Base-by-base conservation (phyloP, 2,329 filamentous ascomycete species). In the Beauveria asiatica region DNA sequence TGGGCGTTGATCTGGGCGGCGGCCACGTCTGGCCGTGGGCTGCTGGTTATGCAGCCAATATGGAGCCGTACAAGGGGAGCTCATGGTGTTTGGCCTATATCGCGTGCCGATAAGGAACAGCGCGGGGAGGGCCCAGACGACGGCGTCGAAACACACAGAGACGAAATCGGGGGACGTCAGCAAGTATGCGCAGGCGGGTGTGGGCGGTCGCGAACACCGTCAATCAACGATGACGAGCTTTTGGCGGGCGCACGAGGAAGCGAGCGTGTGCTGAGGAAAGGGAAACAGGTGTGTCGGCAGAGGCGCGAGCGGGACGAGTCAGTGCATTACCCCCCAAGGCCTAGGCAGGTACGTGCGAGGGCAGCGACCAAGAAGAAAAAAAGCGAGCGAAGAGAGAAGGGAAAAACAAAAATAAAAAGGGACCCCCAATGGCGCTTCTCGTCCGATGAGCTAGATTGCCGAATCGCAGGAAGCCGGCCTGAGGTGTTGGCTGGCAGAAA, bases 11-110 rank as follows among this genome's bases (percentile, higher is more conserved):
- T 37, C 4, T 21, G 46, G 33, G 8, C 17, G 33, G 8, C 17
- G 17, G 6, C 33, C 33, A 21, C 1, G n/a, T 10, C 23, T 10
- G n/a, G 46, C 17, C 4, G 54, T 41, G 49, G 49, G 33, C 33
- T 16, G 33, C 48, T 27, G 56, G 57, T 17, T 5, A 27, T 19
- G 50, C 39, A 45, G 59, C 46, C 39, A 46, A 41, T 41, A 48
- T 51, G 30, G 48, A 30, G 44, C 64, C 67, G 50, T 64, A 68
- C 67, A 62, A 63, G 65, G 63, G 50, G 62, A 58, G 64, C 65
- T 66, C 67, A 68, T 68, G 60, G 42, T 65, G 57, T 39, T 37
- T 57, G 41, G 42, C 37, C 39, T 23, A n/a, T 54, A 54, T 54
- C 49, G 41, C 17, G 57, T 48, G 42, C 21, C 42, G 50, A n/a